Percentiles rank a stretch among this genome's conserved stretches.
These are phyloP conservation scores for Psilocybe cyanescens DNA, from an alignment of 768 basidiomycete genomes.

Conservation along the genomic window DNA sequence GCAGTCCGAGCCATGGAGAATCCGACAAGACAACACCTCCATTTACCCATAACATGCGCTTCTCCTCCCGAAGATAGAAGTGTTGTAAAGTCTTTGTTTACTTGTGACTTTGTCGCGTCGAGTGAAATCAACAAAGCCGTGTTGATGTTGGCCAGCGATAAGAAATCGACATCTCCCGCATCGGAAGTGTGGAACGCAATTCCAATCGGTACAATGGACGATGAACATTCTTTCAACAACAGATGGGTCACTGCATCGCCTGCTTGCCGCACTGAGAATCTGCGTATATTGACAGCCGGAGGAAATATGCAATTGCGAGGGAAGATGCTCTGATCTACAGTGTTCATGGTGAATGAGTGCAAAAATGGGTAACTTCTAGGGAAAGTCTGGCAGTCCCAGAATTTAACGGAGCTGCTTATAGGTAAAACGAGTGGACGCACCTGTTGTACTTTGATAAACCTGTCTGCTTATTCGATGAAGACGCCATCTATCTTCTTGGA, in stretches of 20 bases:
- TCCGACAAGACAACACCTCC: conserved; percentile 29
- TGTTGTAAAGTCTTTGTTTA: not conserved
- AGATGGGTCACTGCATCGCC: conserved; percentile 12
- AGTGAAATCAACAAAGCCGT: conserved; percentile 11
- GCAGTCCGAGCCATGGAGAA: conserved; percentile 41
- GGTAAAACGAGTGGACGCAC: no score
- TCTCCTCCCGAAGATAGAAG: not conserved
- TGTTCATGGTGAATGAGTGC: conserved; percentile 2
- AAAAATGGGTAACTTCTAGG: not conserved
- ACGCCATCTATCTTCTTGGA: no score
- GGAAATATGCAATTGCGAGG: not conserved
- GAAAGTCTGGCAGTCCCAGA: no score
- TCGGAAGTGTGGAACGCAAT: conserved; percentile 12
- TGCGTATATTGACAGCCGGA: conserved; percentile 2
- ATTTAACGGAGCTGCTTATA: no score
- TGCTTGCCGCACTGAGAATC: conserved; percentile 3
- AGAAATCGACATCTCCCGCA: conserved; percentile 13
- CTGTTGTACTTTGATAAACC: no score
- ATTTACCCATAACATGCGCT: not conserved
- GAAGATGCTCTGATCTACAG: conserved; percentile 9
- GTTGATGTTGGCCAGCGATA: conserved; percentile 13
- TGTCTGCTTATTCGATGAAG: no score
- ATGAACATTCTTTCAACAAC: not conserved
- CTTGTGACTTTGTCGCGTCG: not conserved
- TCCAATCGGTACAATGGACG: conserved; percentile 3